A percentile compares a stretch with the other conserved stretches of the same genome.
phyloP scores from a whole-genome alignment of 179 eudicot species.

The Patellifolia procumbens region DNA sequence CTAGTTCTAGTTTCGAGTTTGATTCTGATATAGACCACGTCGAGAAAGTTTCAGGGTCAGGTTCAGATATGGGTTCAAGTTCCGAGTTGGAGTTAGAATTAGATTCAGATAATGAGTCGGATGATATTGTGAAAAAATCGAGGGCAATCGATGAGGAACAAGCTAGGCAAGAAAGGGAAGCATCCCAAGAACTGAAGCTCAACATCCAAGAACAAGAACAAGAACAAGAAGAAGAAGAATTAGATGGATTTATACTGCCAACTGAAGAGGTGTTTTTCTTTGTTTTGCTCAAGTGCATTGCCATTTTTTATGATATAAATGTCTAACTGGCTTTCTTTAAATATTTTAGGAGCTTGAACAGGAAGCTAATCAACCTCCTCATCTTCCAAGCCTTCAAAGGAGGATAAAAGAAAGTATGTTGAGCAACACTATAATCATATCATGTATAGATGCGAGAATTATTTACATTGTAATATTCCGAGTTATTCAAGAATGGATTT shows the following conservation, averaged over 20 bases:
- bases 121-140: constrained; percentile 46
- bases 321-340: not conserved
- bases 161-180: constrained; percentile 49
- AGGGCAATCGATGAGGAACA: constrained; percentile 42
- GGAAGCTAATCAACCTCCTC: constrained; percentile 74
- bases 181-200: constrained; percentile 44
- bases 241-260: constrained; percentile 66
- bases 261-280: constrained; percentile 51
- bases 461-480: not conserved
- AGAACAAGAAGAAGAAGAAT: too few relatives aligned
- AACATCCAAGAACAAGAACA: too few relatives aligned
- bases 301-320: not conserved
- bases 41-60: not conserved
- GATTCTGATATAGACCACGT: too few relatives aligned
- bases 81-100: too few relatives aligned
- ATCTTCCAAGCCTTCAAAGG: constrained; percentile 64
- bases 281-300: constrained; percentile 7
- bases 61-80: constrained; percentile 7
- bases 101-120: constrained; percentile 39
- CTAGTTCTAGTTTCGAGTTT: too few relatives aligned
- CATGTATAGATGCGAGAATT: too few relatives aligned
- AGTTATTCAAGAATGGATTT: too few relatives aligned
- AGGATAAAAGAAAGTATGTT: constrained; percentile 81
- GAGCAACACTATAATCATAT: too few relatives aligned
- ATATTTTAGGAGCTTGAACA: constrained; percentile 62